Percentiles rank a stretch among this genome's conserved stretches.
Conservation (phyloP, 176 grass and related monocot species). For the Aegilops speltoides region DNA sequence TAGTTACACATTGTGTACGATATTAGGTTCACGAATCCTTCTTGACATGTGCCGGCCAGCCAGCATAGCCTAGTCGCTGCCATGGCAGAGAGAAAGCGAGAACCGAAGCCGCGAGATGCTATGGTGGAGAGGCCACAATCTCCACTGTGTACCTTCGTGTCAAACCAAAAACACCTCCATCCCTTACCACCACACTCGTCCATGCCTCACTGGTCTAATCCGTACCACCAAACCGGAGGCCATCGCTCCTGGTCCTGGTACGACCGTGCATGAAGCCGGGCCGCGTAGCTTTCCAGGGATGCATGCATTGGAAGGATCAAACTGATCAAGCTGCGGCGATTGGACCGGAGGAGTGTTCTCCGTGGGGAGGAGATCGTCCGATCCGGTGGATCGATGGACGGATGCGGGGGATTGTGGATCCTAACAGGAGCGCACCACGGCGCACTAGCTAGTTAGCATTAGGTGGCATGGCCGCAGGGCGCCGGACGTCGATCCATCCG, state of each 20-base stretch:
- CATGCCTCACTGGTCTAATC: neutral
- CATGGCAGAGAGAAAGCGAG: neutral
- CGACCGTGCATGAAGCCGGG: neutral
- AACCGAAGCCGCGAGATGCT: conserved; percentile 37
- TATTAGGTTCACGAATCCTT: conserved; percentile 26
- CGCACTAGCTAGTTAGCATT: neutral
- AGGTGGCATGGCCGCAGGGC: neutral
- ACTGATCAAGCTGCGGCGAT: neutral
- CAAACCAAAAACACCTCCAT: neutral
- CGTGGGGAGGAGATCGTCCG: neutral
- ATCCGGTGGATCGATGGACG: neutral
- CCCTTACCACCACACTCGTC: neutral
- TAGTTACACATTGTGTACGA: neutral
- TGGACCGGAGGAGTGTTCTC: neutral
- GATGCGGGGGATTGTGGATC: neutral
- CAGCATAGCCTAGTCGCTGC: neutral
- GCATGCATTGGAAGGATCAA: neutral
- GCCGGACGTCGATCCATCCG: neutral
- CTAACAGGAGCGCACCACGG: conserved; percentile 55
- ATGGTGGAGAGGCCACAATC: neutral
- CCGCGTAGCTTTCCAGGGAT: neutral
- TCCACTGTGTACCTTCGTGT: neutral
- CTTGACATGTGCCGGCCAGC: conserved; percentile 14
- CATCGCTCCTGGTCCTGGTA: neutral
- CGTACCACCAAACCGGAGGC: conserved; percentile 29